Base-by-base conservation (phyloP, 768 basidiomycete genomes). In the Boletus sensibilis region DNA sequence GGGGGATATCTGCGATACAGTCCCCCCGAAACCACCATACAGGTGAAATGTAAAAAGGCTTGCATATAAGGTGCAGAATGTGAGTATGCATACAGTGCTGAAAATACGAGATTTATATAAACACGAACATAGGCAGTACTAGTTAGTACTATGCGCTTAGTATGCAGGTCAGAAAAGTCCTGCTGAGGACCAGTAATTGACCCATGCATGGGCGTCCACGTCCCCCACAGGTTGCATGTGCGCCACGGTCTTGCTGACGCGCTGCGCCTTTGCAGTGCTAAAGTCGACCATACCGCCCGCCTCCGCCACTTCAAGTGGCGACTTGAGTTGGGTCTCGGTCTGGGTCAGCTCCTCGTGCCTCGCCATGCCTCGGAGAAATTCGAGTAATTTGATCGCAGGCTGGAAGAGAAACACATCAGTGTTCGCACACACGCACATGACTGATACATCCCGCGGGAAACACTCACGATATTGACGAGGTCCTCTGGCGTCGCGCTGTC, bases 321-420 rank as follows among this genome's bases (percentile, higher is more conserved):
- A 56, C 25, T 46, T 29, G 16, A 34, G 31, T 1, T 37, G 41
- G 1, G 33, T 5, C 31, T 14, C 18, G 1, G 44, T 13, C 57
- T 52, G 25, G 20, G 52, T 3, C 4, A 34, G 13, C 3, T 40
- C 47, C 3, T 59, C 59, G 13, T n/a, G 9, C 25, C 34, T 39
- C 27, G 64, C 53, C 42, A 64, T 57, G 5, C 4, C 44, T 13
- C 62, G 68, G 62, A 67, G 71, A 50, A 68, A 72, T 6, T 63
- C 63, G 5, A 74, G 49, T 0, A 74, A 56, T 55, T 74, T 72
- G 38, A 70, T 64, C 2, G 70, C 73, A 52, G 72, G 73, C 73
- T 74, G 8, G 35, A 0, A 38, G 27, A 48, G 44, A 18, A 35
- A 6, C 7, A 13, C 29, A 21, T 38, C 21, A 42, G 14, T 16